phyloP scores from a whole-genome alignment of 2,329 filamentous ascomycete species.

The Scopulariopsis brevicaulis region DNA sequence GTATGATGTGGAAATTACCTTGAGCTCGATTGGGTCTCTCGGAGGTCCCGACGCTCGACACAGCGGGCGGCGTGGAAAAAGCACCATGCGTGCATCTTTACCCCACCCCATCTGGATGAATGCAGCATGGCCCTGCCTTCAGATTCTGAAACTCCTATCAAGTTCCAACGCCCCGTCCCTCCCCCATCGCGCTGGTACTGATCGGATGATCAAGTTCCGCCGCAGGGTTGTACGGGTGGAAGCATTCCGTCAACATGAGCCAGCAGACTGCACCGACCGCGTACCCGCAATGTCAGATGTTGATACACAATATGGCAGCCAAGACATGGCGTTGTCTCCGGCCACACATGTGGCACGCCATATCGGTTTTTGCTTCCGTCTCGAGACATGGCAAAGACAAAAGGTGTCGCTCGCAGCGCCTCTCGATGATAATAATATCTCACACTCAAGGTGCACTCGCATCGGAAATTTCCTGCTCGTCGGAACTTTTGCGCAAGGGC shows the following conservation, averaged over 20 bases:
- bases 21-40: too few species aligned
- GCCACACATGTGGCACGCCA: neutral
- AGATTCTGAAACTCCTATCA: neutral
- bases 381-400: too few species aligned
- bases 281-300: neutral
- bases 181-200: neutral
- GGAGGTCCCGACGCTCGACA: too few species aligned
- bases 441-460: neutral
- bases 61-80: neutral
- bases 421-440: neutral
- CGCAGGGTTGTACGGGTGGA: slow-evolving; percentile 1
- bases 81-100: neutral
- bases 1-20: too few species aligned
- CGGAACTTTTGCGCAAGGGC: neutral
- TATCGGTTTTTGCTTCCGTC: too few species aligned
- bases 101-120: neutral
- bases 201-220: neutral
- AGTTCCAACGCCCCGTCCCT: neutral
- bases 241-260: neutral
- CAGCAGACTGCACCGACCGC: neutral
- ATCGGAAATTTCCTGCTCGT: neutral
- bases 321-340: neutral
- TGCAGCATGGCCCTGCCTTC: neutral
- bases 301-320: neutral
- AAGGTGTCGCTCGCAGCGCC: neutral